Conservation (phyloP, 345 rosid genomes). For the Gynandropsis gynandra region DNA sequence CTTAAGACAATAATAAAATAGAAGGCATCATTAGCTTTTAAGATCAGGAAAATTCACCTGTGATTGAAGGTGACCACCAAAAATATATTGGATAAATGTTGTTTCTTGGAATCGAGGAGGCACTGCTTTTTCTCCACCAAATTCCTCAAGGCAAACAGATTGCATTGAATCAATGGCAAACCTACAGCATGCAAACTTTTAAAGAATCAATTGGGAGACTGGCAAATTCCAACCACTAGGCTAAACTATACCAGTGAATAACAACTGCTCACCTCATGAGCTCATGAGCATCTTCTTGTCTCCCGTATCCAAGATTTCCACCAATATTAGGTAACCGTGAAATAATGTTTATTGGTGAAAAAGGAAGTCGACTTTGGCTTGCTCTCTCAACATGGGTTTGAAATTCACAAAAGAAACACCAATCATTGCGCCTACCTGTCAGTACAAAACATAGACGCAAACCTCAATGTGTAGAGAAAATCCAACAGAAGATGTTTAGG, state of each 20-base stretch:
- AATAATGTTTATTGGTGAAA: slow-evolving; percentile 76
- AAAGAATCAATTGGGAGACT: slow-evolving; percentile 2
- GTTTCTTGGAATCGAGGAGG: slow-evolving; percentile 68
- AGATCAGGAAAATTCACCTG: slow-evolving; percentile 46
- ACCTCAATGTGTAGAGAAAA: neutral
- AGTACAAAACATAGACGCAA: slow-evolving; percentile 23
- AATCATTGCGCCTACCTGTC: slow-evolving; percentile 75
- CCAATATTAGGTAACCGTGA: slow-evolving; percentile 80
- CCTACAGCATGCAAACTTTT: slow-evolving; percentile 34
- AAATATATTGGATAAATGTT: slow-evolving; percentile 83
- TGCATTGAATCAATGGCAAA: slow-evolving; percentile 94
- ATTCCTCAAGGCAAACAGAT: slow-evolving; percentile 87
- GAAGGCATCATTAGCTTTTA: neutral
- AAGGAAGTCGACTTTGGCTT: slow-evolving; percentile 50
- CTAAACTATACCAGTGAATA: neutral
- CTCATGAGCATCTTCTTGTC: slow-evolving; percentile 99
- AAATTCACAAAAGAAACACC: slow-evolving; percentile 93
- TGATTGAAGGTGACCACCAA: slow-evolving; percentile 91
- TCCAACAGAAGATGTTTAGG: neutral
- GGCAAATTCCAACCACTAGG: neutral
- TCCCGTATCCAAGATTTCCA: slow-evolving; percentile 92
- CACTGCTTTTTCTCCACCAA: slow-evolving; percentile 87
- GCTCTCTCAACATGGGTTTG: slow-evolving; percentile 75
- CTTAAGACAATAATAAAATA: neutral
- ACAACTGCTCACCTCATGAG: slow-evolving; percentile 65